Evolutionary conservation across 2,329 filamentous ascomycete species (phyloP).

Genomic region (Pyricularia sp.): DNA sequence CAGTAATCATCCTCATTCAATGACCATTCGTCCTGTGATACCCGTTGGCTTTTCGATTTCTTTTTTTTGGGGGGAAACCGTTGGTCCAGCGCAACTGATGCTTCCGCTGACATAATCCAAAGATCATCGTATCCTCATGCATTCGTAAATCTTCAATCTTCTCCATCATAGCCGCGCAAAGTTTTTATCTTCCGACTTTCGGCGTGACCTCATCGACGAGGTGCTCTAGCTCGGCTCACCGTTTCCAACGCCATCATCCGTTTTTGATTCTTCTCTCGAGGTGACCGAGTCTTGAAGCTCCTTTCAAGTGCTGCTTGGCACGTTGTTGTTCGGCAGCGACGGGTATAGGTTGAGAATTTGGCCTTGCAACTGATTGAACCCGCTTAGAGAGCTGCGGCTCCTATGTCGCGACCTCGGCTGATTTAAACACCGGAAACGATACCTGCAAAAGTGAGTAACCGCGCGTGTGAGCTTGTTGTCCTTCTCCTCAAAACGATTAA

Average conservation of each 20-base stretch:
- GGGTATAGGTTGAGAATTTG: constrained; percentile 14
- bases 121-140: neutral
- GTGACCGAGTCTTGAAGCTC: neutral
- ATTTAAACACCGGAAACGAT: constrained; percentile 13
- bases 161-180: neutral
- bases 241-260: neutral
- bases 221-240: neutral
- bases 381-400: constrained; percentile 14
- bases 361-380: constrained; percentile 11
- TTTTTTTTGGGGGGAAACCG: neutral
- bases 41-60: neutral
- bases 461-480: constrained; percentile 4
- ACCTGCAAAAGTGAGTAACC: constrained; percentile 6
- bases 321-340: constrained; percentile 2
- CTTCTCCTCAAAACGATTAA: neutral
- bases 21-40: neutral
- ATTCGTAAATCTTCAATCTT: neutral
- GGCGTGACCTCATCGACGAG: neutral
- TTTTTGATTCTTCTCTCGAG: neutral
- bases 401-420: constrained; percentile 13
- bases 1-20: neutral
- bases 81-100: neutral
- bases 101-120: neutral
- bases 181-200: neutral
- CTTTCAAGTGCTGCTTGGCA: constrained; percentile 3